Conservation (phyloP, 148 eudicot genomes). For the Camellia japonica region DNA sequence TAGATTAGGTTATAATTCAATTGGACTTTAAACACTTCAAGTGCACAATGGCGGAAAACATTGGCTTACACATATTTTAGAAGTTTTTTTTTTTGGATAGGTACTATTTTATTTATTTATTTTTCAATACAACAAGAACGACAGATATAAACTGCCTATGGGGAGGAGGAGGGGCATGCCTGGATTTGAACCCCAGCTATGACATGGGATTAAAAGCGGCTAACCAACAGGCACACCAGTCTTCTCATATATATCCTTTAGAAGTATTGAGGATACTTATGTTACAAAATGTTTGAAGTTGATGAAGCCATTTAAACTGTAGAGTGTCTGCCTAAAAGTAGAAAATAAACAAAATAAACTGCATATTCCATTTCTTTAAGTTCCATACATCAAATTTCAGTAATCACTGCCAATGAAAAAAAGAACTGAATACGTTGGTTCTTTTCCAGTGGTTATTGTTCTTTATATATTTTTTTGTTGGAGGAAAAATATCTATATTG, state of each 20-base stretch:
- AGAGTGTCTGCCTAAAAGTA: neutral
- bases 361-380: neutral
- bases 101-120: no score
- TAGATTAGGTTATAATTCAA: neutral
- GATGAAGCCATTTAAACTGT: neutral
- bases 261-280: neutral
- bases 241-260: no score
- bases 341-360: neutral
- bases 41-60: neutral
- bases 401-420: neutral
- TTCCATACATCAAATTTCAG: neutral
- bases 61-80: neutral
- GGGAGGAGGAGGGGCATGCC: no score
- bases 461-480: no score
- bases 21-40: neutral
- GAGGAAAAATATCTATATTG: no score
- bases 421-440: neutral
- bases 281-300: neutral
- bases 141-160: no score
- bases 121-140: no score
- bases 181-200: no score
- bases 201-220: no score
- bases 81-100: neutral
- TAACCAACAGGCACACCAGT: no score
- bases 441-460: no score